Base-by-base conservation (phyloP, 805 yeast genomes). In the Monosporozyma yasuniensis region DNA sequence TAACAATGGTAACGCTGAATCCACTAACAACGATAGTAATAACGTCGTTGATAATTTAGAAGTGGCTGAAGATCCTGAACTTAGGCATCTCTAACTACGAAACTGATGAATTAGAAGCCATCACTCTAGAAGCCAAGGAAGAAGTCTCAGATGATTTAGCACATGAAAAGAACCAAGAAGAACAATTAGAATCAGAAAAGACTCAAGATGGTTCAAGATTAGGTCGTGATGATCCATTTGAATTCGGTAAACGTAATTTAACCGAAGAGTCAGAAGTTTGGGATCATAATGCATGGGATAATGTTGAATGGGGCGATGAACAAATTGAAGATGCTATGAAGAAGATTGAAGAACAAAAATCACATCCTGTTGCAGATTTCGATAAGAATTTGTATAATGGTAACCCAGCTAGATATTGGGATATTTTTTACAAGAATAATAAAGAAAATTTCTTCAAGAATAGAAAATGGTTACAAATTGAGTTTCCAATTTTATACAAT, bases 231-330 rank as follows among this genome's bases (percentile, higher is more conserved):
- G 73, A 79, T 34, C 99, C 99, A 5, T 91, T 88, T 66, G 83
- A 82, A 19, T 93, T 93, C 69, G 99, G 99, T 10, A 95, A 88
- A 64, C 73, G 99, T 50, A 79, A 69, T 55, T 71, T 93, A 51
- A 77, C 76, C 2, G 78, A 81, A 44, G 84, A 81, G 14, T 81
- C 83, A 4, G 89, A 88, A 27, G 96, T 93, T 1, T 93, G 95
- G 82, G 77, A 78, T 52, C 95, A 85, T 63, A 93, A 93, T 64
- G 99, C 99, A 0, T 74, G 80, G 85, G 99, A 93, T 65, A 96
- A 93, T 64, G 97, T 89, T 32, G 96, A 88, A 61, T 90, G 96
- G 96, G 97, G 95, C 46, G 89, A 85, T 47, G 96, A 88, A 58
- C 97, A 93, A 64, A 66, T 82, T 12, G 61, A 71, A 19, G 81